phyloP scores from a whole-genome alignment of 2,329 filamentous ascomycete species.

The Penicillium sp. region DNA sequence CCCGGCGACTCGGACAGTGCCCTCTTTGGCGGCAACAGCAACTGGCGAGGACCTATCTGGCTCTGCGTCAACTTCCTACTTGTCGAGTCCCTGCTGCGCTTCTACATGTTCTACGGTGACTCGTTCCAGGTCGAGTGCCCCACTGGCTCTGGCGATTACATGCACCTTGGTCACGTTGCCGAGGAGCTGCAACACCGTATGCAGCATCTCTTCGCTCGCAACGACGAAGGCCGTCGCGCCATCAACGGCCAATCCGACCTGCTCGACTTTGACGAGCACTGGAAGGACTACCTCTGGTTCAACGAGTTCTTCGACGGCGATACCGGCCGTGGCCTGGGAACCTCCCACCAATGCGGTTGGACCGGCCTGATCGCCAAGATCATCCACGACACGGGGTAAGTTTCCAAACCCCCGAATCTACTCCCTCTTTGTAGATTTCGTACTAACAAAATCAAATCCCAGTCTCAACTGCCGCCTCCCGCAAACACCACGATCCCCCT shows the following conservation, averaged over 20 bases:
- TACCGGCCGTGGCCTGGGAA: slow-evolving; percentile 81
- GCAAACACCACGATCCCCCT: slow-evolving; percentile 87
- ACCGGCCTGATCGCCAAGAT: slow-evolving; percentile 93
- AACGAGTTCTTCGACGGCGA: slow-evolving; percentile 98
- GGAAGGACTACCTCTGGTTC: slow-evolving; percentile 94
- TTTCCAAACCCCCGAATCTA: slow-evolving; percentile 13
- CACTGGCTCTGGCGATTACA: slow-evolving; percentile 87
- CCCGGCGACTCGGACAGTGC: slow-evolving; percentile 96
- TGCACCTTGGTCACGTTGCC: slow-evolving; percentile 93
- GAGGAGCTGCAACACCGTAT: slow-evolving; percentile 94
- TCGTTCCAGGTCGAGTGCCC: slow-evolving; percentile 89
- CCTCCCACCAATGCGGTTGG: slow-evolving; percentile 95
- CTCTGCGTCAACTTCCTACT: slow-evolving; percentile 93
- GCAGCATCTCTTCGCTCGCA: slow-evolving; percentile 84
- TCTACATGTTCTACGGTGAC: slow-evolving; percentile 94
- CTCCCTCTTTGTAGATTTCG: background rate
- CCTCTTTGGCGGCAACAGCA: slow-evolving; percentile 95
- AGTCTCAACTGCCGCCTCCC: slow-evolving; percentile 88
- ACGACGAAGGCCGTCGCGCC: slow-evolving; percentile 81
- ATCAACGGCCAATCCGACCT: slow-evolving; percentile 83
- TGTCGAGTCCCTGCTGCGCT: slow-evolving; percentile 90
- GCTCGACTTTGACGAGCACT: slow-evolving; percentile 88
- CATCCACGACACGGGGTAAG: slow-evolving; percentile 96
- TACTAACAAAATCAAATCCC: slow-evolving; percentile 5
- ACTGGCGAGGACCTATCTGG: slow-evolving; percentile 97